Evolutionary conservation across 345 rosid genomes (phyloP), one percentile per base, ranked within the genome.

Genomic region (Toxicodendron radicans): DNA sequence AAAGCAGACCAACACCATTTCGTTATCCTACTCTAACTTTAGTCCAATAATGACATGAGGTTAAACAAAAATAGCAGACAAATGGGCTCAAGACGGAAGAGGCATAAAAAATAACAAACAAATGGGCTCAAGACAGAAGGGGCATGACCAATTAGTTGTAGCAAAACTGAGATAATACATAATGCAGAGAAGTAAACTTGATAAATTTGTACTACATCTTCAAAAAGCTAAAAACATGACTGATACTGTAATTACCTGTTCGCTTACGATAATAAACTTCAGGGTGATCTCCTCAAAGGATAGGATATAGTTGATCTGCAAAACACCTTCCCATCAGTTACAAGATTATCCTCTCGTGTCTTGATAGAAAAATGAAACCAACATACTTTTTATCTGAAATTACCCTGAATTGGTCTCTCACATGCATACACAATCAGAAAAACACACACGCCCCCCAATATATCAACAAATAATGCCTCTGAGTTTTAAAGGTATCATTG

Each of bases 271-370:
- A 70, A 95, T 91, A 85, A 95, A 95, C 90, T 93, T 93, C 87
- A 95, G 82, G 56, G 97, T 88, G 76, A 93, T 87, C 91, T 93
- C 98, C 86, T 95, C 99, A 84, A 95, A 95, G 74, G 98, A 95
- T 71, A 95, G 77, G 64, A 92, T 62, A 75, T 89, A 89, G 76
- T 82, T 93, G 79, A 95, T 85, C 99, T 93, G 95, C 88, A 83
- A 78, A 78, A 83, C 41, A 77, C 13, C 27, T 33, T 56, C 27
- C 17, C 11, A 72, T 79, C 79, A 83, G 76, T 53, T 33, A 49
- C 49, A 51, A 65, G 68, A 21, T 54, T 41, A 54, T 66, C 32
- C 35, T 18, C 18, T 38, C 7, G 43, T 6, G 7, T 38, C 7
- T 17, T 20, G 8, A 69, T 35, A 61, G 49, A 56, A 53, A 6